These are phyloP conservation scores for Trypanosoma melophagium DNA, from an alignment of 208 protist genomes.

Conservation along the genomic window DNA sequence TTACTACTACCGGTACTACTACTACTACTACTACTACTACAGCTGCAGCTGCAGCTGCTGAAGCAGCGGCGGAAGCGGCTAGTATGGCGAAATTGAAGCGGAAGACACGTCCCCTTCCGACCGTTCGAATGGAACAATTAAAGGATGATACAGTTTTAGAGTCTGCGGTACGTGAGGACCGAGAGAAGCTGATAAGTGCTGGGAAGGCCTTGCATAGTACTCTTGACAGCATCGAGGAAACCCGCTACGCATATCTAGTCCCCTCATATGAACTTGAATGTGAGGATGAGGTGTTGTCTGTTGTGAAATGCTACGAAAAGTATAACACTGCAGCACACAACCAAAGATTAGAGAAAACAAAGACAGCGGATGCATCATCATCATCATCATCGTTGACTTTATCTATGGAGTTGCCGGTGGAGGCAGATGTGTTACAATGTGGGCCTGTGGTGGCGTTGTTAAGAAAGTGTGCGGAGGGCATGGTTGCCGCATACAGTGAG, in stretches of 20 bases:
- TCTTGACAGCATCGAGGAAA: constrained; percentile 76
- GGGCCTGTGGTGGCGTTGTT: constrained; percentile 45
- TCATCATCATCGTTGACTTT: neutral
- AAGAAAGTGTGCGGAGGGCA: constrained; percentile 38
- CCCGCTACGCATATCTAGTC: constrained; percentile 66
- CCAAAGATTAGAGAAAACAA: neutral
- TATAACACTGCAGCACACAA: constrained; percentile 29
- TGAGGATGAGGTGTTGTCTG: constrained; percentile 52
- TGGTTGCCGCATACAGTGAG: constrained; percentile 45
- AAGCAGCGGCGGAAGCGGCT: constrained; percentile 2
- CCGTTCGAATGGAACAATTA: constrained; percentile 44
- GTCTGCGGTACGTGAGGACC: constrained; percentile 48
- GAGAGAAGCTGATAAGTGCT: constrained; percentile 54
- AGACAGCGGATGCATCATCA: too few relatives aligned
- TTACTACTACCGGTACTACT: neutral
- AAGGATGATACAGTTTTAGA: constrained; percentile 48
- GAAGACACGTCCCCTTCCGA: constrained; percentile 47
- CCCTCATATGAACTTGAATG: constrained; percentile 56
- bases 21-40: neutral
- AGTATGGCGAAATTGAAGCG: constrained; percentile 17
- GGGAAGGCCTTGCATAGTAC: constrained; percentile 61
- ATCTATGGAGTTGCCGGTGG: constrained; percentile 9
- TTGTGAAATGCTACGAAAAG: constrained; percentile 66
- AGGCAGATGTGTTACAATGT: constrained; percentile 49
- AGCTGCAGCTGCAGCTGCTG: neutral